Base-by-base conservation (phyloP, 768 basidiomycete genomes). In the Macrocybe gigantea region DNA sequence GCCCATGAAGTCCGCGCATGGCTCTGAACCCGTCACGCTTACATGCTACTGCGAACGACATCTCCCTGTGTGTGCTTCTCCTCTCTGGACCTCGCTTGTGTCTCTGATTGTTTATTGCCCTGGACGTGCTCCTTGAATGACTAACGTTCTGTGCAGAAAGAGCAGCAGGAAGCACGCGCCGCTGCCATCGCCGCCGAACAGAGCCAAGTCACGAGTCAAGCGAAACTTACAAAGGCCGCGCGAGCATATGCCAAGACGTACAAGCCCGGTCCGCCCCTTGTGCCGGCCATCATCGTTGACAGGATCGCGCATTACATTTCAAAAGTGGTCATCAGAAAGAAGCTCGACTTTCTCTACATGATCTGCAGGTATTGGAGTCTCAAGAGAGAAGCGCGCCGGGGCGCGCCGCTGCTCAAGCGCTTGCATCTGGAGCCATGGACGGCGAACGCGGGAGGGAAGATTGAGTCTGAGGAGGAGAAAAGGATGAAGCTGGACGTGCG, bases 341-440 rank as follows among this genome's bases (percentile, higher is more conserved):
- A 88, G 60, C 56, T 66, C 3, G 85, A 88, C 39, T 89, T 94
- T 47, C 67, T 98, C 9, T 76, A 82, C 41, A 65, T 81, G 57
- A 73, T 93, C 32, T 94, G 89, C 58, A 79, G 82, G 59, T 99
- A 97, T 60, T 99, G 96, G 96, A 97, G 96, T 66, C 64, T 99
- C 64, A 98, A 99, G 68, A 73, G 96, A 4, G 95, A 98, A 62
- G 91, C 83, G 1, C 77, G 96, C 52, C 67, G 95, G 36, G 96
- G 96, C 4, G 96, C 96, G 7, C 95, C 96, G 8, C 65, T 98
- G 51, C 65, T 99, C 54, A 98, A 98, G 66, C 63, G 96, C 45
- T 62, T 99, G 49, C 93, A 99, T 67, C 71, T 98, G 29, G 95
- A 99, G 69, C 95, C 96, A 0, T 98, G 96, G 96, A 97, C 94